These are phyloP conservation scores for Backusella parvicylindrica DNA, from an alignment of 192 early-diverging fungal species.

Conservation along the genomic window DNA sequence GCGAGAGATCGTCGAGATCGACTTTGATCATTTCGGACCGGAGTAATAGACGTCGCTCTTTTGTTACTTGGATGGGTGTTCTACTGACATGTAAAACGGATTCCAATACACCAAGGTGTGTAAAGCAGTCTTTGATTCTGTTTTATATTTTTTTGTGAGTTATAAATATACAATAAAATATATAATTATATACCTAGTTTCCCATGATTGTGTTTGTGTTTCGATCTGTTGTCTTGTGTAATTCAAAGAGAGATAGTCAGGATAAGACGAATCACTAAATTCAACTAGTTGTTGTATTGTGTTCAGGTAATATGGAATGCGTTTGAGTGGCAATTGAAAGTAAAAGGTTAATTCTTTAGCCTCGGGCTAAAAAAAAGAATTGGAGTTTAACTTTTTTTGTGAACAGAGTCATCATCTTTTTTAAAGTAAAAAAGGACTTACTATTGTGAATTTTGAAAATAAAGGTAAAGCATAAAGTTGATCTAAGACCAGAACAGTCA, in stretches of 20 bases:
- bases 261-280: constrained; percentile 18
- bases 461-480: neutral
- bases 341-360: neutral
- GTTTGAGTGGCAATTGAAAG: neutral
- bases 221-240: neutral
- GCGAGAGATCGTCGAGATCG: neutral
- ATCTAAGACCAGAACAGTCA: neutral
- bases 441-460: constrained; percentile 7
- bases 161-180: neutral
- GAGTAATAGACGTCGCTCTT: constrained; percentile 12
- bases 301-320: neutral
- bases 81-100: neutral
- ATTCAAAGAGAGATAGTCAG: constrained; percentile 12
- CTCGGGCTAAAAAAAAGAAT: neutral
- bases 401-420: no score
- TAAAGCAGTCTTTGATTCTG: constrained; percentile 13
- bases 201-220: neutral
- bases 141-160: neutral
- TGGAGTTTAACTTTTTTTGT: neutral
- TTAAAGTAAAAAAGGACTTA: neutral
- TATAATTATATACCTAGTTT: neutral
- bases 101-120: constrained; percentile 5
- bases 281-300: neutral
- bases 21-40: constrained; percentile 12
- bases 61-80: constrained; percentile 9